phyloP scores from a whole-genome alignment of 176 grass and related monocot species.

The Areca catechu region DNA sequence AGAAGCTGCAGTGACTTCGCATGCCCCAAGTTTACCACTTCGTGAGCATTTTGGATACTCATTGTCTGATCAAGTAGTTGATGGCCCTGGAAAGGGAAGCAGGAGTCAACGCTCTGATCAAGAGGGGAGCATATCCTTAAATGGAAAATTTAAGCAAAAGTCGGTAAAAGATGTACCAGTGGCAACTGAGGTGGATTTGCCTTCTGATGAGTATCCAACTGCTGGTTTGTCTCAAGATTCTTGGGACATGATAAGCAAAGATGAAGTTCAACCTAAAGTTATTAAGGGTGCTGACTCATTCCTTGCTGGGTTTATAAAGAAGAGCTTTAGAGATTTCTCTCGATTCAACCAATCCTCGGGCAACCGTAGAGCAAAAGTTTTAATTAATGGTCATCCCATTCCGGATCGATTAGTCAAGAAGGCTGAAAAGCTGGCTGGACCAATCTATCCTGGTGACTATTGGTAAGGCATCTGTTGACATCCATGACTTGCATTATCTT shows the following conservation, averaged over 20 bases:
- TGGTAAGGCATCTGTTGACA: conserved; percentile 44
- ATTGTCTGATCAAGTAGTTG: conserved; percentile 33
- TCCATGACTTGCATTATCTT: neutral
- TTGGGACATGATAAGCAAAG: conserved; percentile 37
- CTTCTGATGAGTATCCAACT: conserved; percentile 45
- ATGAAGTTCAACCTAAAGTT: conserved; percentile 55
- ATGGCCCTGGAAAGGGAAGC: conserved; percentile 9
- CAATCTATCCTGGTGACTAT: conserved; percentile 73
- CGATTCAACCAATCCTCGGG: conserved; percentile 57
- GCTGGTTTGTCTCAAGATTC: conserved; percentile 66
- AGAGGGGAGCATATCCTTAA: conserved; percentile 14
- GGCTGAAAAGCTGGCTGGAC: conserved; percentile 91
- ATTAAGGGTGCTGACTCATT: conserved; percentile 71
- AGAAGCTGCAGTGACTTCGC: conserved; percentile 13
- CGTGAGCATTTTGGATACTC: conserved; percentile 43
- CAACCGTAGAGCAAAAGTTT: conserved; percentile 47
- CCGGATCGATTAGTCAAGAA: conserved; percentile 75
- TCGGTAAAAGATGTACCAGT: conserved; percentile 35
- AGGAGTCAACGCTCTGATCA: neutral
- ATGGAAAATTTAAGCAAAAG: conserved; percentile 20
- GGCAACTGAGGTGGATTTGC: conserved; percentile 38
- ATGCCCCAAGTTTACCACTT: conserved; percentile 30
- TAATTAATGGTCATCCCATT: conserved; percentile 80
- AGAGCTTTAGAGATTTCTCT: conserved; percentile 55
- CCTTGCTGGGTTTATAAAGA: conserved; percentile 72